Conservation (phyloP, 2,329 filamentous ascomycete species). For the Mollisiaceae sp. region DNA sequence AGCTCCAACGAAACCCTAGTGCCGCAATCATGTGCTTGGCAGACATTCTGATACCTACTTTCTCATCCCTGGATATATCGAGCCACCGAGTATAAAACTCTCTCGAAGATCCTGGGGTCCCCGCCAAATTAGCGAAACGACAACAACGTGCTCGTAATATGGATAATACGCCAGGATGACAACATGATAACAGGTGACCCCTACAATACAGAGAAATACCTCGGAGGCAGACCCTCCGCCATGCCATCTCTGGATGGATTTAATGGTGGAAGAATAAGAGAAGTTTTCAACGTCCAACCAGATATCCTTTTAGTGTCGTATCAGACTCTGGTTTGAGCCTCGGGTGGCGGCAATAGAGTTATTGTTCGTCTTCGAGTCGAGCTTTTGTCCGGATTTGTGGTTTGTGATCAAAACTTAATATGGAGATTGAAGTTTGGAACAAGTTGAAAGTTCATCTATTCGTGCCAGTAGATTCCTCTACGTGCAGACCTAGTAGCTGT, state of each 20-base stretch:
- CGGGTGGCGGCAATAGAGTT: constrained; percentile 4
- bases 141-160: constrained; percentile 9
- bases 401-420: constrained; percentile 7
- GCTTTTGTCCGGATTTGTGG: not conserved
- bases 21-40: too few relatives aligned
- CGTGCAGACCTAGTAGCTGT: not conserved
- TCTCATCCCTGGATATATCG: not conserved
- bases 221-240: not conserved
- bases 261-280: constrained; percentile 12
- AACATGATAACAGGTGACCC: constrained; percentile 5
- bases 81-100: not conserved
- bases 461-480: not conserved
- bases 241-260: not conserved
- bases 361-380: not conserved
- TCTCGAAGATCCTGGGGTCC: not conserved
- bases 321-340: not conserved
- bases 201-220: not conserved
- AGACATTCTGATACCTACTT: not conserved
- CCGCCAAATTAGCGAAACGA: not conserved
- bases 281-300: constrained; percentile 8
- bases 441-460: not conserved
- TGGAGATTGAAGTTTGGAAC: constrained; percentile 1
- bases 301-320: not conserved
- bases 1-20: too few relatives aligned
- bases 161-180: constrained; percentile 1